Base-by-base conservation (phyloP, 495 filamentous ascomycete species). In the Rostrohypoxylon terebratum region DNA sequence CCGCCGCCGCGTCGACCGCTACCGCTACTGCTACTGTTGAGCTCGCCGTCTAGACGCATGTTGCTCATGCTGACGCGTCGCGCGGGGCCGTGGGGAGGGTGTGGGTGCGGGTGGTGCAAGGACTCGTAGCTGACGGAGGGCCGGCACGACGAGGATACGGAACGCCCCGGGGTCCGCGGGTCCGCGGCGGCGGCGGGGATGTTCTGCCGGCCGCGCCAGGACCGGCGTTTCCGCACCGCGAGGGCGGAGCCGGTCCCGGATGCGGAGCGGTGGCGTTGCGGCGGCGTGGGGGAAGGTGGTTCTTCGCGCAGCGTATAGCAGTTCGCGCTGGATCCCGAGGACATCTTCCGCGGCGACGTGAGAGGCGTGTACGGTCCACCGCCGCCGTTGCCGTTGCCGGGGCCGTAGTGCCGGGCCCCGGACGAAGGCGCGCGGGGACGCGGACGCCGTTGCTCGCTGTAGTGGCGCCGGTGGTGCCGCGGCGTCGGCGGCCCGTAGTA, bases 391-490 rank as follows among this genome's bases (percentile, higher is more conserved):
- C 73, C 64, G 62, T 78, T 61, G n/a, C 50, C 36, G 36, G 13
- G 13, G 58, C 73, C 64, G 62, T 78, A 79, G 45, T 82, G 80
- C 1, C 82, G 69, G 1, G 82, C 81, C 0, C 82, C 82, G 0
- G 83, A 81, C 2, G 80, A 82, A 14, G 82, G 83, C 10, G 83
- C 83, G 18, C 79, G 77, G 3, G 83, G 83, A 40, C 78, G 78
- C 47, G 77, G 77, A 0, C 81, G 76, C 20, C 79, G 77, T n/a
- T 66, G 75, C 14, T 71, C 55, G 66, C 69, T 60, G 23, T 69
- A 71, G 20, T 36, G 69, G 7, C 54, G 45, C 7, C 54, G 55
- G 45, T 60, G 64, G 25, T 67, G 59, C 54, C 69, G 71, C 20
- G 64, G 68, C 9, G 48, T 63, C 28, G 38, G 1, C 42, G 20